phyloP scores from a whole-genome alignment of 2,329 filamentous ascomycete genomes.

The Celoporthe dispersa region DNA sequence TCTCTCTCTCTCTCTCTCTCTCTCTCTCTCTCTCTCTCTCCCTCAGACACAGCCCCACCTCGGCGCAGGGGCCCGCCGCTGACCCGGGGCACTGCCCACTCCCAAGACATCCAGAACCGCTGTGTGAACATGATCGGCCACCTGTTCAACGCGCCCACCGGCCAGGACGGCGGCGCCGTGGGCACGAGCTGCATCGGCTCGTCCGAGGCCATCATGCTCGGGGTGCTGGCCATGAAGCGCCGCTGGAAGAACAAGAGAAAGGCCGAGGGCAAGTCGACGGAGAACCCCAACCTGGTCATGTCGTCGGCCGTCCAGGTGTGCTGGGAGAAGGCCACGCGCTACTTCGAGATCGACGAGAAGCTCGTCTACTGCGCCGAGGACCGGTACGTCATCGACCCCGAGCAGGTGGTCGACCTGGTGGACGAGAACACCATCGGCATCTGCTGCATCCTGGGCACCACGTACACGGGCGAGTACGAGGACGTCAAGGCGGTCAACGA shows the following conservation, averaged over 20 bases:
- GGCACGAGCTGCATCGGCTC: slow-evolving; percentile 87
- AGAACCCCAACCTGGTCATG: slow-evolving; percentile 91
- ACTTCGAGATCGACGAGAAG: slow-evolving; percentile 93
- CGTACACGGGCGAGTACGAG: slow-evolving; percentile 95
- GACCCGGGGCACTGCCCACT: not conserved
- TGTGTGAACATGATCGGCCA: slow-evolving; percentile 90
- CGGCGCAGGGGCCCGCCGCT: not conserved
- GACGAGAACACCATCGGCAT: slow-evolving; percentile 86
- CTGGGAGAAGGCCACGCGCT: slow-evolving; percentile 91
- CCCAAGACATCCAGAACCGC: slow-evolving; percentile 77
- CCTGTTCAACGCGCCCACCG: slow-evolving; percentile 78
- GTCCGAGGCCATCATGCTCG: slow-evolving; percentile 86
- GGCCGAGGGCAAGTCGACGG: slow-evolving; percentile 79
- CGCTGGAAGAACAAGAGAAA: slow-evolving; percentile 87
- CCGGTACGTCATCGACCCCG: slow-evolving; percentile 66
- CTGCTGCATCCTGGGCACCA: slow-evolving; percentile 86
- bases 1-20: too few species aligned
- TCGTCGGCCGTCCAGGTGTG: slow-evolving; percentile 94
- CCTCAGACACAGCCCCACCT: too few species aligned
- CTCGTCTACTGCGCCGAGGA: slow-evolving; percentile 68
- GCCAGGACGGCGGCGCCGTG: slow-evolving; percentile 63
- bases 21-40: too few species aligned
- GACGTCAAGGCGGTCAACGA: slow-evolving; percentile 93
- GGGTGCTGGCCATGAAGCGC: slow-evolving; percentile 90
- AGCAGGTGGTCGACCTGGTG: slow-evolving; percentile 62